These are phyloP conservation scores for Globisporangium sylvaticum DNA, from an alignment of 352 stramenopile species.

Conservation along the genomic window DNA sequence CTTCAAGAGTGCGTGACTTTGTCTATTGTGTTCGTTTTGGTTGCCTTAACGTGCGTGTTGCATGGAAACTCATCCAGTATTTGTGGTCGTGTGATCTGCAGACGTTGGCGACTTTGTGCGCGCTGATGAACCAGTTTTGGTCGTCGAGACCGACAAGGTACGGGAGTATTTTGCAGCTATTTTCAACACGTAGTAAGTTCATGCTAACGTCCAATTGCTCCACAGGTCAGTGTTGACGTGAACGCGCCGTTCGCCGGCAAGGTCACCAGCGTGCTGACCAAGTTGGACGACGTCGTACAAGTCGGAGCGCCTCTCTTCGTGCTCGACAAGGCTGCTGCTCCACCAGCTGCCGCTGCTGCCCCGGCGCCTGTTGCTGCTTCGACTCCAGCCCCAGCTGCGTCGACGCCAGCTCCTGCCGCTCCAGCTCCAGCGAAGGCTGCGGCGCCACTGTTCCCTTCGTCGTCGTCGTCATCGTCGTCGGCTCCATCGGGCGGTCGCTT, in stretches of 20 bases:
- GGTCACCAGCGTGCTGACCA: slow-evolving; percentile 91
- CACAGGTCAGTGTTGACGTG: slow-evolving; percentile 87
- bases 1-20: slow-evolving; percentile 44
- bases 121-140: slow-evolving; percentile 94
- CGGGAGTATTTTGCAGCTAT: slow-evolving; percentile 3
- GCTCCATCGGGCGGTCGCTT: slow-evolving; percentile 22
- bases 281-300: slow-evolving; percentile 95
- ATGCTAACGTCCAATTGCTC: not conserved
- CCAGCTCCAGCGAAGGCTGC: slow-evolving; percentile 18
- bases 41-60: not conserved
- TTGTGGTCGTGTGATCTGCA: slow-evolving; percentile 16
- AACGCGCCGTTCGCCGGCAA: slow-evolving; percentile 88
- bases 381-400: slow-evolving; percentile 17
- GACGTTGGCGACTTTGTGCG: slow-evolving; percentile 94
- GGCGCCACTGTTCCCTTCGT: slow-evolving; percentile 4
- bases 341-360: slow-evolving; percentile 10
- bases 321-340: slow-evolving; percentile 78
- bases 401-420: slow-evolving; percentile 20
- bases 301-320: slow-evolving; percentile 91
- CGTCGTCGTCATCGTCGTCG: slow-evolving; percentile 8
- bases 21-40: not conserved
- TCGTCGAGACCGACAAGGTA: slow-evolving; percentile 99
- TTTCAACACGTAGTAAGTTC: not conserved
- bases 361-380: slow-evolving; percentile 16
- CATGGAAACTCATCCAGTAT: not conserved